Base-by-base conservation (phyloP, 179 eudicot species). In the Beta lomatogona region DNA sequence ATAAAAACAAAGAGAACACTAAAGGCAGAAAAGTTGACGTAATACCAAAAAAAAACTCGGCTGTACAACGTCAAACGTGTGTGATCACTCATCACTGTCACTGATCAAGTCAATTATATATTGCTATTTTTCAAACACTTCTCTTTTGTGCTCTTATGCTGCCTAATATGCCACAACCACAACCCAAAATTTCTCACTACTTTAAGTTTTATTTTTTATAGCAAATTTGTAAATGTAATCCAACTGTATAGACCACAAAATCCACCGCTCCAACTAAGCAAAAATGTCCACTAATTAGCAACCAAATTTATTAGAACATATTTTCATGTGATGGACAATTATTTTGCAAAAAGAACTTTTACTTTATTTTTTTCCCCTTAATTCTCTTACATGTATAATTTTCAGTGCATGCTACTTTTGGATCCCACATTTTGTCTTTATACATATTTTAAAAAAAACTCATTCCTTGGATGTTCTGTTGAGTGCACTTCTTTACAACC, bases 391-490 rank as follows among this genome's bases (percentile, higher is more conserved):
- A 4, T 74, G 55, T 21, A 36, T 44, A 52, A 7, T 41, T 69
- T 5, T 48, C 48, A 19, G 64, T 41, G 50, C 16, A 19, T 69
- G n/a, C 53, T 25, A 12, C 48, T 48, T 22, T 21, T 9, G 59
- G 48, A 65, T 50, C 61, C 63, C 10, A 8, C 46, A 4, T n/a
- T 73, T 80, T 72, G 50, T 80, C 25, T 48, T 63, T 9, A 16
- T 5, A 22, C 11, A 31, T 21, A 21, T 74, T 16, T 0, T 60
- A 63, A 67, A 53, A 19, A 64, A 67, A 64, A 31, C 4, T 16
- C 67, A 50, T 61, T 11, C 10, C 18, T 78, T 78, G 85, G 75
- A 83, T 31, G 76, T 79, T 78, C 46, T 77, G 75, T 78, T 72
- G 73, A 55, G 75, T 48, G 46, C 65, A 22, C 69, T 50, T 9